Base-by-base conservation (phyloP, 2,329 filamentous ascomycete species). In the Pseudophaeomoniella oleicola region DNA sequence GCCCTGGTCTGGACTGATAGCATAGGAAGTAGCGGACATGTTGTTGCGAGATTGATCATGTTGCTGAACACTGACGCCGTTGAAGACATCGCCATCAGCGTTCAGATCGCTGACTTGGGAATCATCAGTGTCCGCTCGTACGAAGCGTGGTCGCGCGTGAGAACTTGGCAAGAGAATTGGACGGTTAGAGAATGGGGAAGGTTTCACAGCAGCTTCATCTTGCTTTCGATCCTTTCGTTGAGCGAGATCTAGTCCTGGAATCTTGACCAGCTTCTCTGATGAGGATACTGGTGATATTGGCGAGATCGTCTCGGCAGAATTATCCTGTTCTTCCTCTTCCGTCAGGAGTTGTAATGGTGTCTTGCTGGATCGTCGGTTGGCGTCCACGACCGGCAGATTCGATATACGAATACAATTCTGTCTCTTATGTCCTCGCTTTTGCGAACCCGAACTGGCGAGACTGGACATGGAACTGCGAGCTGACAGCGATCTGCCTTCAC, bases 361-460 rank as follows among this genome's bases (percentile, higher is more conserved):
- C 12, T 17, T 32, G 30, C 30, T 32, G 10, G 6, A 15, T 15
- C 16, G 9, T 9, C 16, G n/a, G 15, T 13, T 14, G 6, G 30
- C 12, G 10, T 34, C 11, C n/a, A 18, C 14, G 12, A 34, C 9
- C 6, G 52, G 54, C 33, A 55, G 49, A 18, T 55, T 58, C 1
- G 59, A 56, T 35, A 63, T 60, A 14, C 59, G 56, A 2, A 63
- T 55, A 37, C 58, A 62, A 33, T 62, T 62, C 29, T 63, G 58
- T 27, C 59, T 16, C 13, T 22, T 27, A 16, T 31, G 15, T 4
- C 29, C 19, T 14, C 12, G 12, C 14, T 27, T 50, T 9, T 40
- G 37, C 16, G 48, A 47, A 11, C 43, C 37, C 4, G 48, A 41
- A 29, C 44, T 47, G 9, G 47, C 46, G n/a, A 32, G 9, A 11